Evolutionary conservation across 352 stramenopile species (phyloP).

Genomic region (Phytophthora gonapodyides): DNA sequence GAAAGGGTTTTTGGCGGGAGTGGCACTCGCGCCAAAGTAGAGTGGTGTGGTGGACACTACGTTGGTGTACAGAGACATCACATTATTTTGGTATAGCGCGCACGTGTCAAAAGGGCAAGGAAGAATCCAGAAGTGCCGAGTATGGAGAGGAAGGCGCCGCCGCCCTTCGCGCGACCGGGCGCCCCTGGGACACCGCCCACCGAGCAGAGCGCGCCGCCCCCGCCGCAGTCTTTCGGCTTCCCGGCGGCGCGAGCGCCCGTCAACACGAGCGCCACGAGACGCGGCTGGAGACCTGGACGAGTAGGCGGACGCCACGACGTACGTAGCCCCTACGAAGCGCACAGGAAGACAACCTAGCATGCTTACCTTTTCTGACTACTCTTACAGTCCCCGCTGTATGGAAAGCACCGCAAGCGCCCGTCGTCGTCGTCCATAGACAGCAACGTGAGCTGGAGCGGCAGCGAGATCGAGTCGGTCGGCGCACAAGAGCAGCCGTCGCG

Average conservation of each 20-base stretch:
- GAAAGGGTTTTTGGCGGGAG: slow-evolving; percentile 4
- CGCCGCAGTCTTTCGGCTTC: slow-evolving; percentile 26
- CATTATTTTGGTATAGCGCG: no score
- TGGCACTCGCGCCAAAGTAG: slow-evolving; percentile 1
- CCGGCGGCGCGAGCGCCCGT: slow-evolving; percentile 8
- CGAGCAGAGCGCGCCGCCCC: slow-evolving; percentile 15
- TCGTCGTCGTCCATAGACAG: slow-evolving; percentile 44
- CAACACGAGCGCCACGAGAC: slow-evolving; percentile 28
- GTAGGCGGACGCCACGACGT: slow-evolving; percentile 40
- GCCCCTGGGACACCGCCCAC: neutral
- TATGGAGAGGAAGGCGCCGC: slow-evolving; percentile 39
- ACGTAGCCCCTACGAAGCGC: slow-evolving; percentile 4
- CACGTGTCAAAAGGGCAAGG: slow-evolving; percentile 23
- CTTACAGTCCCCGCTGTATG: slow-evolving; percentile 42
- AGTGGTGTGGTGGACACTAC: neutral
- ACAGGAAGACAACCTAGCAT: neutral
- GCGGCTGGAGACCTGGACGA: slow-evolving; percentile 34
- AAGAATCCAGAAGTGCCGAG: slow-evolving; percentile 16
- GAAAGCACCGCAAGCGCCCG: slow-evolving; percentile 44
- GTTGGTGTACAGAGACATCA: no score
- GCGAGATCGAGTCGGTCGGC: slow-evolving; percentile 35
- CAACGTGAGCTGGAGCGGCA: slow-evolving; percentile 47
- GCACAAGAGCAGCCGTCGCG: slow-evolving; percentile 24
- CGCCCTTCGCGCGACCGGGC: slow-evolving; percentile 14
- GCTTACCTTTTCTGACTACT: neutral